Evolutionary conservation across 2,329 filamentous ascomycete species (phyloP), one percentile per base, ranked within the genome.

Genomic region (Trichoderma polysporum): DNA sequence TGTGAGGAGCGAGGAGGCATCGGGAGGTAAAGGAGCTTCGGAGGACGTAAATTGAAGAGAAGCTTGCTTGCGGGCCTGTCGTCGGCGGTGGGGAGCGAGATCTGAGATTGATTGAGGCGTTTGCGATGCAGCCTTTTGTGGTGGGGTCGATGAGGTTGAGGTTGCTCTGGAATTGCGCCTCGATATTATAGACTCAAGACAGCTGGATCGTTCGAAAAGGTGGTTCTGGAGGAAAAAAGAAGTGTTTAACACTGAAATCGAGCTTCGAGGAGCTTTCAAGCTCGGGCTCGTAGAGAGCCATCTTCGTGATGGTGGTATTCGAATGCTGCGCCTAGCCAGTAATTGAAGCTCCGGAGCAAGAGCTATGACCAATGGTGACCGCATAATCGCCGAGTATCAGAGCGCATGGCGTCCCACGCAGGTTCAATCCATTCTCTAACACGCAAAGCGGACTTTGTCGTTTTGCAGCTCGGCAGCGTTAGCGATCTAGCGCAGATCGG

Each of bases 1-100:
- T 45, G 86, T 82, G 25, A 90, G 82, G 17, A 84, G 77, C 4
- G 86, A 84, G 4, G 88, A 89, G 19, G 85, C 83, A 76, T 83
- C 79, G 12, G 80, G 79, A 15, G 84, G 81, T 2, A 85, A 76
- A 31, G 78, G 72, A 13, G 71, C 70, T 10, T 75, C 75, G 62
- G 69, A 50, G 9, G 68, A 56, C 0, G 47, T 70, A 7, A 68
- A 60, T 29, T 62, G 47, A 35, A 68, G 61, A 8, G 56, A 57
- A 7, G 70, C 69, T 50, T 72, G 73, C 60, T 75, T 76, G 12
- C 71, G 70, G 27, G 77, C 77, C 31, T 78, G 77, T 53, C 78
- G 69, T 54, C 76, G 74, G 29, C 78, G 74, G 66, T 80, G 78
- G 29, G 78, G 77, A 33, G 77, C 73, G 9, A 78, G 39, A 3